Conservation (phyloP, 2,329 filamentous ascomycete species). For the Whalleya microplaca region DNA sequence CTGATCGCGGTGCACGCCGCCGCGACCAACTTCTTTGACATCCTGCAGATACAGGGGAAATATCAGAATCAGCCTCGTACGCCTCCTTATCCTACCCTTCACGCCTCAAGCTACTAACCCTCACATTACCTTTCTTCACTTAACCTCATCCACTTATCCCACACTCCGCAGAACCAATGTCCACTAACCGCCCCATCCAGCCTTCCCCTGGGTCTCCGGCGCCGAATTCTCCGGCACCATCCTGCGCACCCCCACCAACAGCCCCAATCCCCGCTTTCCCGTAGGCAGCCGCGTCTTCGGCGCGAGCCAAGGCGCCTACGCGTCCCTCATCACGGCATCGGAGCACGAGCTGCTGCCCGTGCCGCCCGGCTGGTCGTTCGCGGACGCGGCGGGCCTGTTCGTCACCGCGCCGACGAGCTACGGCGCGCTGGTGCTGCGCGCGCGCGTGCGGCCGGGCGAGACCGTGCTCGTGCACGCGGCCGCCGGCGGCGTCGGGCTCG, state of each 20-base stretch:
- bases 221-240: slow-evolving; percentile 85
- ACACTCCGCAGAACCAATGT: no score
- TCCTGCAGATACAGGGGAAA: slow-evolving; percentile 92
- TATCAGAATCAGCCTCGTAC: slow-evolving; percentile 85
- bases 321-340: slow-evolving; percentile 69
- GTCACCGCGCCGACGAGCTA: slow-evolving; percentile 93
- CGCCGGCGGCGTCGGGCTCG: slow-evolving; percentile 87
- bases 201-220: slow-evolving; percentile 85
- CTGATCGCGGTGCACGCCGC: slow-evolving; percentile 84
- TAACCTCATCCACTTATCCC: no score
- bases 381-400: slow-evolving; percentile 85
- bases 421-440: slow-evolving; percentile 77
- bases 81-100: slow-evolving; percentile 15
- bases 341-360: slow-evolving; percentile 74
- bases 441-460: slow-evolving; percentile 77
- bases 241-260: slow-evolving; percentile 63
- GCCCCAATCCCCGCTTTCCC: slow-evolving; percentile 62
- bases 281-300: slow-evolving; percentile 86
- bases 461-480: slow-evolving; percentile 90
- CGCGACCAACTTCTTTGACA: slow-evolving; percentile 96
- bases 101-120: not conserved
- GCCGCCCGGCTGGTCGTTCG: slow-evolving; percentile 79
- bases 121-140: slow-evolving; percentile 55
- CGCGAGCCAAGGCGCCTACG: slow-evolving; percentile 83
- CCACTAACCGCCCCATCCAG: no score